These are phyloP conservation scores for Amborella trichopoda DNA, from an alignment of 164 flowering plant species.

Conservation along the genomic window DNA sequence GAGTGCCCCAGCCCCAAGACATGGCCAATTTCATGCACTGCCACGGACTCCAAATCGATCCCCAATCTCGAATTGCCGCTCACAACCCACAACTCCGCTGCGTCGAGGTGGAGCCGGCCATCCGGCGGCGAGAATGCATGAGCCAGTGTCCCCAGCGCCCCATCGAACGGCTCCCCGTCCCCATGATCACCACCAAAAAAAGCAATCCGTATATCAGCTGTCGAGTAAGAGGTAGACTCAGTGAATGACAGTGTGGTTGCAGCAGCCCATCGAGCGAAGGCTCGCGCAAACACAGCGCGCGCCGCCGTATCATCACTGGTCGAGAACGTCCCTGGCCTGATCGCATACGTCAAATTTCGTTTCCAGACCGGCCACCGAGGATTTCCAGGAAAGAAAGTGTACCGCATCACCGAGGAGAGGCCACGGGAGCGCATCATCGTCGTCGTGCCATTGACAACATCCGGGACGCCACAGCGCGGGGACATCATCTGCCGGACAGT, in stretches of 20 bases:
- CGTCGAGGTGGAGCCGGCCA: conserved; percentile 62
- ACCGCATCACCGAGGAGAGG: conserved; percentile 17
- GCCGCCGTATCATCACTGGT: conserved; percentile 14
- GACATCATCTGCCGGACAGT: conserved; percentile 32
- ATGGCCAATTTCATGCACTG: conserved; percentile 14
- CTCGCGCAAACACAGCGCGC: conserved; percentile 21
- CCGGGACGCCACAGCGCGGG: conserved; percentile 67
- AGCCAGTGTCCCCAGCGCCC: conserved; percentile 50
- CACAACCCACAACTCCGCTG: conserved; percentile 43
- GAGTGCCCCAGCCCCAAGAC: conserved; percentile 19
- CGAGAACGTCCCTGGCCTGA: conserved; percentile 18
- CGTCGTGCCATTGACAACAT: conserved; percentile 19
- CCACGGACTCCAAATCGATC: conserved; percentile 21
- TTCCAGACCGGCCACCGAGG: not conserved
- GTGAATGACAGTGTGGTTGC: conserved; percentile 44
- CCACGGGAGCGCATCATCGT: conserved; percentile 10
- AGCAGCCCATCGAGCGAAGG: conserved; percentile 54
- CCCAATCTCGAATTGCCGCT: not conserved
- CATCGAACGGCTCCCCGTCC: conserved; percentile 73
- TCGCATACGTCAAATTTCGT: conserved; percentile 2
- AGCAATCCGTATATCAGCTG: conserved; percentile 49
- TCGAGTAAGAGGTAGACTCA: conserved; percentile 13
- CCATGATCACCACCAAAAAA: conserved; percentile 57
- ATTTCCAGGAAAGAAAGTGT: conserved; percentile 29
- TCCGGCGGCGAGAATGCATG: conserved; percentile 62